These are phyloP conservation scores for Incumbomyces delicatus DNA, from an alignment of 2,329 filamentous ascomycete genomes.

Conservation along the genomic window DNA sequence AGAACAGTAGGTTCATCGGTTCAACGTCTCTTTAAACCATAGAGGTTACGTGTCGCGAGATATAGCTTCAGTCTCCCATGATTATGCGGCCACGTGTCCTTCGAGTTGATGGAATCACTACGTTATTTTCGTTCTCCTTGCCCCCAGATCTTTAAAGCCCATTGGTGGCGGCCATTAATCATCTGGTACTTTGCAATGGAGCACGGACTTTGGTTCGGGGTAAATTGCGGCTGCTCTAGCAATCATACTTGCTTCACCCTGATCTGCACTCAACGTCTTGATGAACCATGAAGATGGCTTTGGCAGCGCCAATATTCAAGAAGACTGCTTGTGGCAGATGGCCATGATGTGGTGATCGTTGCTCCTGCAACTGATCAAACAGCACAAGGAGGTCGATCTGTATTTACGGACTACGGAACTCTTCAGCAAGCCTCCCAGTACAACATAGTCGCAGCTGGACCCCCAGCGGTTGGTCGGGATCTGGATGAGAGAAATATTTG, in stretches of 20 bases:
- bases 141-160: no score
- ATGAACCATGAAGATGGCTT: constrained; percentile 32
- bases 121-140: no score
- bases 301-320: constrained; percentile 32
- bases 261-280: constrained; percentile 20
- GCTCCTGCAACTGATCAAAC: constrained; percentile 36
- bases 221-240: no score
- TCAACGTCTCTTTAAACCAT: no score
- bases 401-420: constrained; percentile 36
- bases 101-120: no score
- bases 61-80: no score
- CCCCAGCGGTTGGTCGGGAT: constrained; percentile 42
- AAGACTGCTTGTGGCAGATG: constrained; percentile 27
- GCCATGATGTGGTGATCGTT: constrained; percentile 35
- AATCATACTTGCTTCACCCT: constrained; percentile 2
- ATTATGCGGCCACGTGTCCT: no score
- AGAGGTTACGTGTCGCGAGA: no score
- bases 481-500: constrained; percentile 46
- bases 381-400: constrained; percentile 36
- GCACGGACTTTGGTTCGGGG: no score
- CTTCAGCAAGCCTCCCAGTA: constrained; percentile 36
- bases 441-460: constrained; percentile 37
- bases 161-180: no score
- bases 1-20: no score
- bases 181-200: no score